Evolutionary conservation across 345 rosid species (phyloP).

Genomic region (Eutrema japonicum): DNA sequence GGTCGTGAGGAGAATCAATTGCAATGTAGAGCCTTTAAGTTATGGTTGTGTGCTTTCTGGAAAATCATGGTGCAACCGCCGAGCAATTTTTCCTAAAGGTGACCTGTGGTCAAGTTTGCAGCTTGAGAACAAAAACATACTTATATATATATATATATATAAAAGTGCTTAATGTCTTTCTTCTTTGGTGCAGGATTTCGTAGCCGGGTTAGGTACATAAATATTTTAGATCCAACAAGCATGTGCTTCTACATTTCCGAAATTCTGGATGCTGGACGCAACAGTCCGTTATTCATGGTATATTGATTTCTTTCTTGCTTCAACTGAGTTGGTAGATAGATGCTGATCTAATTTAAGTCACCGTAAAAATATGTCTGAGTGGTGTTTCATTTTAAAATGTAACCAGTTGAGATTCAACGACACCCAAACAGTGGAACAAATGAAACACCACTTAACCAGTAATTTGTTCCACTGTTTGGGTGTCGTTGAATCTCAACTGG

Average conservation of each 20-base stretch:
- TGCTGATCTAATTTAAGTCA: slow-evolving; percentile 12
- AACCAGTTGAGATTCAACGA: no score
- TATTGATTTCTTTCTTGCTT: slow-evolving; percentile 10
- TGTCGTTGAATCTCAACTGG: not conserved
- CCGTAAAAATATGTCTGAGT: slow-evolving; percentile 1
- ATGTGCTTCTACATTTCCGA: slow-evolving; percentile 83
- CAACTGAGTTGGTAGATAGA: slow-evolving; percentile 14
- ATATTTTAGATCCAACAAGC: slow-evolving; percentile 77
- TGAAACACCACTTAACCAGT: not conserved
- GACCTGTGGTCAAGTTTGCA: slow-evolving; percentile 22
- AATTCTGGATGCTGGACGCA: slow-evolving; percentile 77
- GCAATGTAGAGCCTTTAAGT: slow-evolving; percentile 84
- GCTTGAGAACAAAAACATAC: slow-evolving; percentile 21
- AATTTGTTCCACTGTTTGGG: slow-evolving; percentile 4
- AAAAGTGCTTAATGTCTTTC: slow-evolving; percentile 26
- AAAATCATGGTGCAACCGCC: slow-evolving; percentile 84
- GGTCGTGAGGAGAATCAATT: slow-evolving; percentile 93
- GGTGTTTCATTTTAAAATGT: not conserved
- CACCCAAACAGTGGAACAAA: no score
- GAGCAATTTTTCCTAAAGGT: slow-evolving; percentile 94
- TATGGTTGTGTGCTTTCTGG: slow-evolving; percentile 80
- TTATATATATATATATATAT: not conserved
- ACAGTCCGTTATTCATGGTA: slow-evolving; percentile 88
- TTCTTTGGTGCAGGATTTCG: slow-evolving; percentile 75
- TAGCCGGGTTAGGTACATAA: slow-evolving; percentile 85